Percentiles rank a stretch among this genome's conserved stretches.
Conservation (phyloP, 345 rosid genomes). For the Syzygium grande region DNA sequence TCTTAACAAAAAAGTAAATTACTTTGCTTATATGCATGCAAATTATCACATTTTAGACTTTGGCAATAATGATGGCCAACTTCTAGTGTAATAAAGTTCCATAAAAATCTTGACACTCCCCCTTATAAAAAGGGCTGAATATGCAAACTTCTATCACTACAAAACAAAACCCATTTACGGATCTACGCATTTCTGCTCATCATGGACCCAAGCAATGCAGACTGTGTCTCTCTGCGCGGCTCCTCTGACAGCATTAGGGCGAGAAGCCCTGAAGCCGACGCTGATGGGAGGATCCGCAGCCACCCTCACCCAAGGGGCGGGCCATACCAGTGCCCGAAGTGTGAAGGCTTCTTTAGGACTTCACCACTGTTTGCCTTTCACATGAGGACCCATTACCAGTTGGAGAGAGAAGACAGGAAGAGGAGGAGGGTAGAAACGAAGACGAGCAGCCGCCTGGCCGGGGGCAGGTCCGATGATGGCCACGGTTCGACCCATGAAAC, state of each 20-base stretch:
- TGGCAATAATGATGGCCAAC: background rate
- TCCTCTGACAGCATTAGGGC: background rate
- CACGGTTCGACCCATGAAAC: background rate
- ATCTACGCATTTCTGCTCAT: background rate
- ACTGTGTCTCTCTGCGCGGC: background rate
- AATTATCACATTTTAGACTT: background rate
- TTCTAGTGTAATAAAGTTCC: background rate
- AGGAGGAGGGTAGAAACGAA: constrained; percentile 7
- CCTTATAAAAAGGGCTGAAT: background rate
- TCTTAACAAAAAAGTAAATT: background rate
- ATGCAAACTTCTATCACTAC: background rate
- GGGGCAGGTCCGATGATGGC: background rate
- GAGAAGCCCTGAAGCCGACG: background rate
- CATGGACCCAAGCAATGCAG: background rate
- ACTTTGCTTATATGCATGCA: background rate
- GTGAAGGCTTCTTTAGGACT: background rate
- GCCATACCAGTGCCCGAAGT: constrained; percentile 19
- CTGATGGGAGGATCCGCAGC: constrained; percentile 20
- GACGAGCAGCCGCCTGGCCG: background rate
- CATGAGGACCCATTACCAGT: constrained; percentile 5
- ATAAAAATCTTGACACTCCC: background rate
- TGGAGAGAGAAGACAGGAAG: constrained; percentile 8
- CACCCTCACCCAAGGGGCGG: constrained; percentile 13
- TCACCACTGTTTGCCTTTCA: constrained; percentile 27
- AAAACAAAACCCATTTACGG: background rate